A percentile compares a stretch with the other conserved stretches of the same genome.
Evolutionary conservation across 2,329 filamentous ascomycete species (phyloP).

Genomic region (Neofusicoccum cordaticola): DNA sequence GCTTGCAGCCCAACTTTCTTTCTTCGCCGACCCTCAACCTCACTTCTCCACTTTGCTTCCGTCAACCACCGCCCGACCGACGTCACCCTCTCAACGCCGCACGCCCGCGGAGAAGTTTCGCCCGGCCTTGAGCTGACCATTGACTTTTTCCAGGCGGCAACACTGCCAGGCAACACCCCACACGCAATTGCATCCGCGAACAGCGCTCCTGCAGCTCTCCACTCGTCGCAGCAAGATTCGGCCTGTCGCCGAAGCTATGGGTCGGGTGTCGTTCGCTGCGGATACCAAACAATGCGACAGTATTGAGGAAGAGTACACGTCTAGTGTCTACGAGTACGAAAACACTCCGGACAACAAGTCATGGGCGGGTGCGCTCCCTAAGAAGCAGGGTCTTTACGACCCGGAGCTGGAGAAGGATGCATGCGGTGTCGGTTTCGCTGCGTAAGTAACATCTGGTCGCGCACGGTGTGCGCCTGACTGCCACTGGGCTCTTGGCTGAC

Average conservation of each 20-base stretch:
- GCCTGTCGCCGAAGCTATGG: constrained; percentile 55
- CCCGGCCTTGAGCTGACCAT: background rate
- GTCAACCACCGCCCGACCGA: background rate
- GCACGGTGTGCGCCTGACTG: background rate
- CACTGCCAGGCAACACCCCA: background rate
- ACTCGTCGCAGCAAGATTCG: constrained; percentile 32
- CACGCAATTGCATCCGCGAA: background rate
- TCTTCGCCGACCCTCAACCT: background rate
- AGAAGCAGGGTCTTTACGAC: constrained; percentile 98
- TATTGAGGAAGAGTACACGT: constrained; percentile 57
- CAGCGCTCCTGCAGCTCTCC: constrained; percentile 1
- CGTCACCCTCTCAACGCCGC: background rate
- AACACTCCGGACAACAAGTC: constrained; percentile 75
- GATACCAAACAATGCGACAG: constrained; percentile 48
- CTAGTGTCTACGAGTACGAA: constrained; percentile 78
- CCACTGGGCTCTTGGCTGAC: background rate
- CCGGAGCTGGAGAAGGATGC: constrained; percentile 97
- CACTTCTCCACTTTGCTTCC: background rate
- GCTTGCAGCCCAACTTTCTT: constrained; percentile 1
- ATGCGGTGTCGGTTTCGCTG: constrained; percentile 98
- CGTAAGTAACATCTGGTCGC: constrained; percentile 59
- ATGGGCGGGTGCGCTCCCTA: constrained; percentile 90
- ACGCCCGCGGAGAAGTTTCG: background rate
- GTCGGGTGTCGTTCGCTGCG: constrained; percentile 52
- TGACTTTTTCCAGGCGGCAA: constrained; percentile 10